phyloP scores from a whole-genome alignment of 345 rosid genomes.

The Anastatica hierochuntica region DNA sequence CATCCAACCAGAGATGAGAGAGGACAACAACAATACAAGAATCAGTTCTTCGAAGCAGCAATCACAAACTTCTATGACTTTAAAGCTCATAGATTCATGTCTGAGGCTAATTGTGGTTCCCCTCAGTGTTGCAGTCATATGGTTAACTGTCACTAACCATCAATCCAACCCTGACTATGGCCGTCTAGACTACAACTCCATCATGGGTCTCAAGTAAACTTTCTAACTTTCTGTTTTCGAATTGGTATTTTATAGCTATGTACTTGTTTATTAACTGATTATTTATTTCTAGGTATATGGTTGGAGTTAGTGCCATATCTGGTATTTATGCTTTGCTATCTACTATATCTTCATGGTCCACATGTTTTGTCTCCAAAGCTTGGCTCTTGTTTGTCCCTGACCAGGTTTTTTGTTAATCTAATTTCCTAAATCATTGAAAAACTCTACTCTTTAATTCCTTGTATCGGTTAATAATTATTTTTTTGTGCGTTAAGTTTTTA shows the following conservation, averaged over 20 bases:
- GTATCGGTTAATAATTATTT: neutral
- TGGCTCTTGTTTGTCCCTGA: conserved; percentile 85
- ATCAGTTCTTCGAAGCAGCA: conserved; percentile 20
- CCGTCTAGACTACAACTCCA: conserved; percentile 35
- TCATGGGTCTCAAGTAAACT: conserved; percentile 83
- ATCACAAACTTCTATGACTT: conserved; percentile 27
- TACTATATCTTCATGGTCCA: conserved; percentile 45
- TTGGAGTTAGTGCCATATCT: conserved; percentile 48
- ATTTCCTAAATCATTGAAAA: too few relatives aligned
- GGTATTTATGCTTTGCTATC: conserved; percentile 64
- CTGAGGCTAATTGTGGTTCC: conserved; percentile 74
- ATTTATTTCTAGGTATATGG: conserved; percentile 52
- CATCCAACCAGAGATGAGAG: conserved; percentile 13
- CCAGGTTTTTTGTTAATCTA: conserved; percentile 41
- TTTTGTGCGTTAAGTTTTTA: conserved; percentile 34
- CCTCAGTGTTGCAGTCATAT: conserved; percentile 57
- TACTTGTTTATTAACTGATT: neutral
- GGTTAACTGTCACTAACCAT: conserved; percentile 63
- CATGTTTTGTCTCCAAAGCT: conserved; percentile 42
- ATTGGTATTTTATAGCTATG: too few relatives aligned
- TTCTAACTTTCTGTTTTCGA: too few relatives aligned
- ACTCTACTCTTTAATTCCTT: too few relatives aligned
- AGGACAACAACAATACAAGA: conserved; percentile 11
- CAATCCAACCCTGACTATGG: conserved; percentile 58
- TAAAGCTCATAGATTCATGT: conserved; percentile 49